Conservation (phyloP, 2,329 filamentous ascomycete genomes). For the Byssoonygena ceratinophila region DNA sequence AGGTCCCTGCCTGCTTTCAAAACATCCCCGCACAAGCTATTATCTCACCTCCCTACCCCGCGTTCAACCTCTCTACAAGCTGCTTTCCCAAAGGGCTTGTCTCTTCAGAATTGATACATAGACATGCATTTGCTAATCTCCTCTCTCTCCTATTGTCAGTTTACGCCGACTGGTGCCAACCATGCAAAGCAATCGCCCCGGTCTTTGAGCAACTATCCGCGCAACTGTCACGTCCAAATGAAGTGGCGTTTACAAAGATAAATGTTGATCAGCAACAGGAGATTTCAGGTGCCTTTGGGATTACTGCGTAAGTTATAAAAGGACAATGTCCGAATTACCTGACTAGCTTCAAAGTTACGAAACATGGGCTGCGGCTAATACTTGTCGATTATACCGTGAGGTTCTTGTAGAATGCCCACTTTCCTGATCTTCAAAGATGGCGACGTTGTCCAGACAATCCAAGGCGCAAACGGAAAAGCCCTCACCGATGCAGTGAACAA, state of each 20-base stretch:
- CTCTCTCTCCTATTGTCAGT: conserved; percentile 44
- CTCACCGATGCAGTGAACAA: conserved; percentile 63
- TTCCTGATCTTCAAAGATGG: conserved; percentile 78
- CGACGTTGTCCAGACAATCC: conserved; percentile 55
- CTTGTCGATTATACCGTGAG: background rate
- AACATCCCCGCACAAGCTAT: background rate
- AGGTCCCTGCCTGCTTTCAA: conserved; percentile 35
- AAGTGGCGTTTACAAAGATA: conserved; percentile 77
- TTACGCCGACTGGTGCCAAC: conserved; percentile 76
- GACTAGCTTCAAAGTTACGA: background rate
- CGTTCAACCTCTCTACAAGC: background rate
- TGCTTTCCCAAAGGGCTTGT: background rate
- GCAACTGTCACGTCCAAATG: conserved; percentile 58
- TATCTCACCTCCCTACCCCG: conserved; percentile 17
- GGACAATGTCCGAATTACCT: background rate
- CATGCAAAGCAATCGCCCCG: conserved; percentile 75
- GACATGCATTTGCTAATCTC: conserved; percentile 17
- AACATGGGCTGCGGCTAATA: background rate
- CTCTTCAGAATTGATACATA: background rate
- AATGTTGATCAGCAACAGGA: conserved; percentile 68
- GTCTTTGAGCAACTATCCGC: conserved; percentile 67
- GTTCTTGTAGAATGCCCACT: conserved; percentile 58
- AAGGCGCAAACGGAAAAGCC: conserved; percentile 61
- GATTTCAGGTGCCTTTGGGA: conserved; percentile 60
- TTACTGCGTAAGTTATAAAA: conserved; percentile 49